These are phyloP conservation scores for Sarcomyxa edulis DNA, from an alignment of 768 basidiomycete species.

Conservation along the genomic window DNA sequence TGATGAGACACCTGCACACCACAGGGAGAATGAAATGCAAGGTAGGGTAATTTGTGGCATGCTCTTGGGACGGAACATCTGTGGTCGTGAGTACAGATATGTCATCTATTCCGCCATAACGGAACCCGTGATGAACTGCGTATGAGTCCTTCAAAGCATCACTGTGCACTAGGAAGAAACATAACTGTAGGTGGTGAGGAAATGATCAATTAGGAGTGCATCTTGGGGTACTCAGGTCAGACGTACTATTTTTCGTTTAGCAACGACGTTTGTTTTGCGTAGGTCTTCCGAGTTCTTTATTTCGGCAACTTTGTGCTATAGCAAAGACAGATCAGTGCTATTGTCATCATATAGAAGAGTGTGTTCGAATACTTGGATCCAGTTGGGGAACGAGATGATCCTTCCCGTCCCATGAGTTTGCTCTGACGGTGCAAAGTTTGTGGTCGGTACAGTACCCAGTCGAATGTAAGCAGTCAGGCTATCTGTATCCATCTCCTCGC, in stretches of 20 bases:
- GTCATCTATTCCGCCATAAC: background rate
- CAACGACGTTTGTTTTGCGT: too few species aligned
- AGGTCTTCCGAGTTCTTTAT: too few species aligned
- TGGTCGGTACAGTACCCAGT: slow-evolving; percentile 1
- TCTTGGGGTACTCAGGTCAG: background rate
- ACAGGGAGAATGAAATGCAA: background rate
- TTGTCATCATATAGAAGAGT: too few species aligned
- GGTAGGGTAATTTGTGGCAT: background rate
- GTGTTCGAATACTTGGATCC: slow-evolving; percentile 2
- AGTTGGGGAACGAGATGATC: slow-evolving; percentile 2
- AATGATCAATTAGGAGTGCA: background rate
- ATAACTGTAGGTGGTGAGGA: slow-evolving; percentile 1
- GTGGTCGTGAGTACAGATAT: background rate
- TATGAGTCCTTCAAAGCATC: background rate
- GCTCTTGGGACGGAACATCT: background rate
- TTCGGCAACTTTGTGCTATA: too few species aligned
- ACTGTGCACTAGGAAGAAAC: slow-evolving; percentile 2
- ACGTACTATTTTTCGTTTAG: slow-evolving; percentile 3
- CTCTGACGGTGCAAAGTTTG: too few species aligned
- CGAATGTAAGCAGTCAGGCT: too few species aligned
- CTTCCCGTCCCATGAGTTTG: slow-evolving; percentile 3
- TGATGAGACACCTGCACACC: background rate
- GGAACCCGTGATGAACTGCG: background rate
- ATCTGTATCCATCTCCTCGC: too few species aligned
- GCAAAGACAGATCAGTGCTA: background rate